Percentiles rank a stretch among this genome's conserved stretches.
These are phyloP conservation scores for Aspergillus bombycis DNA, from an alignment of 2,329 filamentous ascomycete species.

Conservation along the genomic window DNA sequence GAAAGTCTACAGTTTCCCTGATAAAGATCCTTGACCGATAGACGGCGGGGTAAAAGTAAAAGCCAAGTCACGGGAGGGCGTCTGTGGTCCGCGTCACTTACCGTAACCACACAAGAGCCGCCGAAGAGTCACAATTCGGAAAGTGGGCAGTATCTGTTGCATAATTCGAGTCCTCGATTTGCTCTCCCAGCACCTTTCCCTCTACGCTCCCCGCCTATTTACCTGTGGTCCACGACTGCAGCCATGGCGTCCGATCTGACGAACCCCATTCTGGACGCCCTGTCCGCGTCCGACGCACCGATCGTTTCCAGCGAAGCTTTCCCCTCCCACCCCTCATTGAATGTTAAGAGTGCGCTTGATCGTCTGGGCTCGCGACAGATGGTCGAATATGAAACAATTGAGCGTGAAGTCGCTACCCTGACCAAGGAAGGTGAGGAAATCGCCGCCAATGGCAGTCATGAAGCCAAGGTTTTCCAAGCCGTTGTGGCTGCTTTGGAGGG, in stretches of 20 bases:
- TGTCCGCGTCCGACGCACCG: conserved; percentile 63
- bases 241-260: conserved; percentile 60
- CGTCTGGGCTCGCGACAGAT: conserved; percentile 81
- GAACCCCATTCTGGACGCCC: conserved; percentile 65
- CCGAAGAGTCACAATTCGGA: conserved; percentile 39
- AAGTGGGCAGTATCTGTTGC: conserved; percentile 29
- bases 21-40: neutral
- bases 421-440: conserved; percentile 76
- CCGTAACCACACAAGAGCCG: conserved; percentile 29
- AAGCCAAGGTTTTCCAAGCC: conserved; percentile 79
- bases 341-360: conserved; percentile 86
- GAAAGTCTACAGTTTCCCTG: neutral
- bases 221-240: conserved; percentile 32
- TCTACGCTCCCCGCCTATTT: conserved; percentile 10
- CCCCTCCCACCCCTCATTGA: conserved; percentile 65
- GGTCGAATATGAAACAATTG: conserved; percentile 82
- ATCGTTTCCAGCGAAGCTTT: conserved; percentile 72
- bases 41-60: conserved; percentile 21
- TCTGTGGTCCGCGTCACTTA: conserved; percentile 25
- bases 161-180: conserved; percentile 21
- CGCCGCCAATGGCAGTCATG: conserved; percentile 75
- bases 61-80: conserved; percentile 24
- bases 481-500: conserved; percentile 74
- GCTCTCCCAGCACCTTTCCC: conserved; percentile 8
- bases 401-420: conserved; percentile 74